phyloP scores from a whole-genome alignment of 179 eudicot species.

The Amaranthus tricolor region DNA sequence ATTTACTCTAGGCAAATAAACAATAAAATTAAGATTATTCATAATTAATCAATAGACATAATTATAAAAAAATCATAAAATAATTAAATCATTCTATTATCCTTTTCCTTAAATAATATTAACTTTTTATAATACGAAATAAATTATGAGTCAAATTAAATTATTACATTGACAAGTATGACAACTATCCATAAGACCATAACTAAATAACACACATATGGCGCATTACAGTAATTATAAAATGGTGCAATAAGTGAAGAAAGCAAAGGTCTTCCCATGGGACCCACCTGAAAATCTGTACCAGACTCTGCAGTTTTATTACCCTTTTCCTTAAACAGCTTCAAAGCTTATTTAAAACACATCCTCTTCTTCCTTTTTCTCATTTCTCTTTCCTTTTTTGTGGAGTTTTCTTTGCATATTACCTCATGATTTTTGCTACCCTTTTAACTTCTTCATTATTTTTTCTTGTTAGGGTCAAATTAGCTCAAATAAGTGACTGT shows the following conservation, averaged over 20 bases:
- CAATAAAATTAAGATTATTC: no score
- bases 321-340: conserved; percentile 25
- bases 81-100: no score
- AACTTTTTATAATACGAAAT: no score
- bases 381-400: conserved; percentile 11
- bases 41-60: no score
- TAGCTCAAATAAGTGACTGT: background rate
- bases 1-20: no score
- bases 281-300: conserved; percentile 39
- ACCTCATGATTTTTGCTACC: conserved; percentile 20
- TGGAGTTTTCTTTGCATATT: background rate
- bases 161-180: no score
- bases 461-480: background rate
- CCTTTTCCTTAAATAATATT: no score
- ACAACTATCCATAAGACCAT: no score
- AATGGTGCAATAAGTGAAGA: background rate
- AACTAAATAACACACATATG: no score
- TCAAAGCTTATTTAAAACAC: conserved; percentile 33
- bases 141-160: no score
- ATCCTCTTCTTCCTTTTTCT: conserved; percentile 3
- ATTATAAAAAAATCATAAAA: no score
- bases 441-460: background rate
- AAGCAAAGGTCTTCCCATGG: conserved; percentile 34
- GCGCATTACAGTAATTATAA: no score
- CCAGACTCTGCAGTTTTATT: conserved; percentile 24